Conservation (phyloP, 495 filamentous ascomycete genomes). For the Aspergillus nanangensis region DNA sequence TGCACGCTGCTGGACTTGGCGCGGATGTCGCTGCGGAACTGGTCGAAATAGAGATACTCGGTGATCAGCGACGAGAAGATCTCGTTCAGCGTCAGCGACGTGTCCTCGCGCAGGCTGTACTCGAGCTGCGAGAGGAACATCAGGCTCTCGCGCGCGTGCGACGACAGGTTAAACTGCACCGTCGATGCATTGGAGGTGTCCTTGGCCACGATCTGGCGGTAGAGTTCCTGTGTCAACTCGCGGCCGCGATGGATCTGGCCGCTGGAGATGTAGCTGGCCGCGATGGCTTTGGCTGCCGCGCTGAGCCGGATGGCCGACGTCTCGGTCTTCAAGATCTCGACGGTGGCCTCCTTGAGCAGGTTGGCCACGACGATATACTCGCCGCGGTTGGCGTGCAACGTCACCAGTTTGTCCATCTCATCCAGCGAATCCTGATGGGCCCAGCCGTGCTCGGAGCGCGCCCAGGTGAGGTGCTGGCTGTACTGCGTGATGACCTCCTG, state of each 20-base stretch:
- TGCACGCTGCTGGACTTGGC: constrained; percentile 28
- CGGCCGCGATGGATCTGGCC: constrained; percentile 25
- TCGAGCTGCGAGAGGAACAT: constrained; percentile 36
- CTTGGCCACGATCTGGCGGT: constrained; percentile 27
- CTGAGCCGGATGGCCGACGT: constrained; percentile 23
- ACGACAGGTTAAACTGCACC: constrained; percentile 18
- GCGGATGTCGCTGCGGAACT: constrained; percentile 23
- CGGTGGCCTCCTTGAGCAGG: constrained; percentile 28
- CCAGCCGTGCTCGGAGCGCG: constrained; percentile 30
- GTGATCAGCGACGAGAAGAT: constrained; percentile 31
- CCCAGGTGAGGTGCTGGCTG: constrained; percentile 22
- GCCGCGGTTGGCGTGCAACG: constrained; percentile 26
- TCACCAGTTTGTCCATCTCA: constrained; percentile 28
- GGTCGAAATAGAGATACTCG: constrained; percentile 36
- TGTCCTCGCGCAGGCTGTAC: constrained; percentile 25
- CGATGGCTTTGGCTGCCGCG: constrained; percentile 28
- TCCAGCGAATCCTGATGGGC: constrained; percentile 32
- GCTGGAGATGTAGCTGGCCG: constrained; percentile 26
- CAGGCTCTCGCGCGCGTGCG: constrained; percentile 29
- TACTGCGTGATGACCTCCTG: constrained; percentile 22
- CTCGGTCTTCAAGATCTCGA: constrained; percentile 27
- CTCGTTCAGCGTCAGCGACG: constrained; percentile 27
- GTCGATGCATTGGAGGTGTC: constrained; percentile 13
- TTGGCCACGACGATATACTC: constrained; percentile 17
- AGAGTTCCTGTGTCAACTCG: constrained; percentile 29